phyloP scores from a whole-genome alignment of 192 early-diverging fungal genomes.

The Rhizophlyctis rosea region DNA sequence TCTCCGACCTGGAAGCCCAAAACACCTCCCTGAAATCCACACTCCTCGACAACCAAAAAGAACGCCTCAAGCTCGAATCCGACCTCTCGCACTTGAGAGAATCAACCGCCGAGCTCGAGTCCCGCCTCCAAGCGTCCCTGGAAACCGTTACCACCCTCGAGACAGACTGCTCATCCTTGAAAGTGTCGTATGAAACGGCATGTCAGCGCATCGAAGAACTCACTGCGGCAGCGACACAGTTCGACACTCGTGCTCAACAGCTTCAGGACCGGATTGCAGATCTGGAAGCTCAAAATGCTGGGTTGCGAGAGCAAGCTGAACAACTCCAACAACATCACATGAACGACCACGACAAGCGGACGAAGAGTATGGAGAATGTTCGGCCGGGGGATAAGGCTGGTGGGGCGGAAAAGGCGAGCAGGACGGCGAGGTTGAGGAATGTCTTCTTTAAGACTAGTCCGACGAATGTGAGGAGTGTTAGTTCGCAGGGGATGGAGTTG shows the following conservation, averaged over 20 bases:
- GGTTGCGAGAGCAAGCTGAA: slow-evolving; percentile 27
- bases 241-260: slow-evolving; percentile 12
- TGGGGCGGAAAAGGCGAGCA: not conserved
- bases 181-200: too few relatives aligned
- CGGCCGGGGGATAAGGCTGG: not conserved
- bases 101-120: not conserved
- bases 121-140: not conserved
- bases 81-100: not conserved
- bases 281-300: slow-evolving; percentile 20
- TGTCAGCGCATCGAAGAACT: slow-evolving; percentile 10
- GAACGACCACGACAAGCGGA: not conserved
- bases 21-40: not conserved
- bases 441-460: not conserved
- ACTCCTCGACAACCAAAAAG: not conserved
- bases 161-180: too few relatives aligned
- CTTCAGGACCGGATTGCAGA: slow-evolving; percentile 36
- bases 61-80: not conserved
- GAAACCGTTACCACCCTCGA: not conserved
- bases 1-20: not conserved
- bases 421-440: slow-evolving; percentile 2
- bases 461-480: not conserved
- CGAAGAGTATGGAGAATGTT: not conserved
- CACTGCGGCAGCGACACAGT: slow-evolving; percentile 5
- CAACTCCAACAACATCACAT: not conserved
- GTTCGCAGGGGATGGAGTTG: too few relatives aligned